Evolutionary conservation across 2,329 filamentous ascomycete genomes (phyloP), one percentile per base, ranked within the genome.

Genomic region (Didymellaceae sp.): DNA sequence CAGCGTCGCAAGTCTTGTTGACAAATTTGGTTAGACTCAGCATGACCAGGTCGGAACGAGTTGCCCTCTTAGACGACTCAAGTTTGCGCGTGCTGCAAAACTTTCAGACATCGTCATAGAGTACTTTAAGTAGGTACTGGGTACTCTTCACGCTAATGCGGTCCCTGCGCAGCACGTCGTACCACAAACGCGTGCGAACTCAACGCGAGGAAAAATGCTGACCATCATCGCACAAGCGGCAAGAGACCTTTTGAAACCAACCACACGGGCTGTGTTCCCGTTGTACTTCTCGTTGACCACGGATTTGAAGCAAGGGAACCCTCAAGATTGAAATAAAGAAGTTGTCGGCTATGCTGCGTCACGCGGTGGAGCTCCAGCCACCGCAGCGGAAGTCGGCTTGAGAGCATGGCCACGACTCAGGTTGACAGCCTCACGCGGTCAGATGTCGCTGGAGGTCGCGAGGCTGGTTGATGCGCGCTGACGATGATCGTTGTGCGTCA

Each of bases 201-300:
- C 9, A 40, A 21, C 16, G 25, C 45, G 42, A 35, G 34, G 35
- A 45, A 44, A 49, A 31, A 53, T 52, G 54, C 45, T 53, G 16
- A 35, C 35, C 22, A 57, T 45, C 42, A 42, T 37, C 37, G 40
- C 20, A 46, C 48, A 42, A 34, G 48, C 48, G 48, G 48, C 42
- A 52, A 43, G 34, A 41, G 20, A 11, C 20, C 28, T 16, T 25
- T 32, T 10, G 37, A 8, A 17, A 13, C 48, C 42, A 45, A 44
- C 46, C 54, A 51, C 33, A 43, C 22, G 30, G 17, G 21, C 14
- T 10, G 32, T 21, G 30, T 65, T 65, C 39, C 64, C 54, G 59
- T 59, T 49, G 38, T 44, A 20, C 31, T 48, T 49, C 32, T 45
- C 22, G 39, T 45, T 35, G 50, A 26, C 32, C 24, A 10, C 17